Evolutionary conservation across 768 basidiomycete species (phyloP).

Genomic region (Agaricus subrufescens): DNA sequence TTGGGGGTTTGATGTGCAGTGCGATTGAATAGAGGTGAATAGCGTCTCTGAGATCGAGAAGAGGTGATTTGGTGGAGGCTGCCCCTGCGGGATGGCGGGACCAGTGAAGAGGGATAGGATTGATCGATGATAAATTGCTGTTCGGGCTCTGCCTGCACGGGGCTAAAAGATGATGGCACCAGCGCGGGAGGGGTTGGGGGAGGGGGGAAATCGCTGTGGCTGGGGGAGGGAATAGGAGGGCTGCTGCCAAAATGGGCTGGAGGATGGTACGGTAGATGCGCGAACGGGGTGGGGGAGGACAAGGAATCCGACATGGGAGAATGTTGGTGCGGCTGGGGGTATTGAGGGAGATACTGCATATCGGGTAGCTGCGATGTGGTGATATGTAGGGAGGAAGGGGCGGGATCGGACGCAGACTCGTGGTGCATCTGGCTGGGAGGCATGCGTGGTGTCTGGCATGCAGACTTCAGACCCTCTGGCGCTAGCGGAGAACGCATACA

Average conservation of each 20-base stretch:
- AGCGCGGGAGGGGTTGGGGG: slow-evolving; percentile 1
- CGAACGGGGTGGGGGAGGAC: neutral
- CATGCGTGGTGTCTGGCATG: neutral
- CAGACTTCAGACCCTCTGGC: neutral
- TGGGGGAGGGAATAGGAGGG: neutral
- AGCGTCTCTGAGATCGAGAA: neutral
- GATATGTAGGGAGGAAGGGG: neutral
- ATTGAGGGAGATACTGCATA: neutral
- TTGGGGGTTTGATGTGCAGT: neutral
- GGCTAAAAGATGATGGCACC: neutral
- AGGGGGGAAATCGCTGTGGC: neutral
- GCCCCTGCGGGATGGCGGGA: slow-evolving; percentile 2
- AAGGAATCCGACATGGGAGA: slow-evolving; percentile 3
- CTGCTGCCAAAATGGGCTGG: neutral
- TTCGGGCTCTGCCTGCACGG: neutral
- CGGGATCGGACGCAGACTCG: neutral
- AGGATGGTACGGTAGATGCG: neutral
- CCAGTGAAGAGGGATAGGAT: neutral
- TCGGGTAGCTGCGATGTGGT: neutral
- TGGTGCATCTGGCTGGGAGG: neutral
- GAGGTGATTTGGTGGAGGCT: neutral
- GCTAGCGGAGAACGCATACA: neutral
- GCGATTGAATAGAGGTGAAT: slow-evolving; percentile 1
- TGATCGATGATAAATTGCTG: neutral
- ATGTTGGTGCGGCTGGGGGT: slow-evolving; percentile 1